Percentiles rank a stretch among this genome's conserved stretches.
These are phyloP conservation scores for Actinomortierella ambigua DNA, from an alignment of 371 early-diverging fungal genomes.

Conservation along the genomic window DNA sequence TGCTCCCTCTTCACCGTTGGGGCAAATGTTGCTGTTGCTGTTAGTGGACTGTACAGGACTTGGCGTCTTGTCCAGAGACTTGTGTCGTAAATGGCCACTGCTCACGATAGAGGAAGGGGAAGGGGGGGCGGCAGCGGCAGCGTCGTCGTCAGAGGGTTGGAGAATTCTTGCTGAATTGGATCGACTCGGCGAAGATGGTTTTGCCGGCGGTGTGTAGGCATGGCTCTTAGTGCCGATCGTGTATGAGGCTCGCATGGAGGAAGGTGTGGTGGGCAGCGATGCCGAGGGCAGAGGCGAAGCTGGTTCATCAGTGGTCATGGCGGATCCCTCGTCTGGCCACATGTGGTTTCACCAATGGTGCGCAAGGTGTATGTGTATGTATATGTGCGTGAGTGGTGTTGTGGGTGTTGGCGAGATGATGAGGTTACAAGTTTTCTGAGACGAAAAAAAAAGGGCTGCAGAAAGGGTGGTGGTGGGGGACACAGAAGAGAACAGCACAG, in stretches of 20 bases:
- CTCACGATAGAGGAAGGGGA: background rate
- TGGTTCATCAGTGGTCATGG: background rate
- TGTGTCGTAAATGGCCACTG: too few relatives aligned
- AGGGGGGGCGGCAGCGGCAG: background rate
- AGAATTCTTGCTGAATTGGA: background rate
- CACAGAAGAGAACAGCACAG: background rate
- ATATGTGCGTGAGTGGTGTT: conserved; percentile 18
- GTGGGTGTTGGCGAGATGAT: too few relatives aligned
- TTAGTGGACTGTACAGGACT: too few relatives aligned
- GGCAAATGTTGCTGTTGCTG: too few relatives aligned
- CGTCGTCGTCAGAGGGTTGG: background rate
- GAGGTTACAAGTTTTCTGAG: too few relatives aligned
- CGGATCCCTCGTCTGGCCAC: conserved; percentile 3
- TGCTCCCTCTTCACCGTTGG: too few relatives aligned
- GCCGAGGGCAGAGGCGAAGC: conserved; percentile 24
- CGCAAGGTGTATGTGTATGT: too few relatives aligned
- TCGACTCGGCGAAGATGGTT: too few relatives aligned
- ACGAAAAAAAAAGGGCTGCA: background rate
- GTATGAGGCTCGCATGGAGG: conserved; percentile 17
- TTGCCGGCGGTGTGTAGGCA: conserved; percentile 14
- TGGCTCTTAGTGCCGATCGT: conserved; percentile 40
- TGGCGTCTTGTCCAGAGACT: too few relatives aligned
- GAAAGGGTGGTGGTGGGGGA: background rate
- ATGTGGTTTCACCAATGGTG: conserved; percentile 9
- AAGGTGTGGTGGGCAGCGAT: conserved; percentile 18